A percentile compares a stretch with the other conserved stretches of the same genome.
Conservation (phyloP, 2,329 filamentous ascomycete genomes). For the Trichoderma endophyticum region DNA sequence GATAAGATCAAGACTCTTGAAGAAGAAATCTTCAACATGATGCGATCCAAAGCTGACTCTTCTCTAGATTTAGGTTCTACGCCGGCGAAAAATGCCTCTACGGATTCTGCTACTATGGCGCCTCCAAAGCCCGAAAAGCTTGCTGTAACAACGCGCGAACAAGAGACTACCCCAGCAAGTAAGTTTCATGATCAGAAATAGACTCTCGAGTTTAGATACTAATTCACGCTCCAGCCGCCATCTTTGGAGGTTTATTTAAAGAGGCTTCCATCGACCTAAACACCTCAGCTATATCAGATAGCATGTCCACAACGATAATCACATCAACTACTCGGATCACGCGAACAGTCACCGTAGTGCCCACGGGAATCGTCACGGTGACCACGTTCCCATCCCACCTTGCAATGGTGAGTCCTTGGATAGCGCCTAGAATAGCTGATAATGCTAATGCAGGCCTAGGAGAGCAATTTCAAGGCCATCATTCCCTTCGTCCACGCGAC, state of each 20-base stretch:
- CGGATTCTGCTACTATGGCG: neutral
- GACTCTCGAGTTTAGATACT: neutral
- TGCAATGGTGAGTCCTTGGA: neutral
- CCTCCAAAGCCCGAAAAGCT: neutral
- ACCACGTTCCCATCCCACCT: neutral
- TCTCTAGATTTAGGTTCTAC: neutral
- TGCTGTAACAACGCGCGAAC: neutral
- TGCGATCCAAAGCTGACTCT: constrained; percentile 20
- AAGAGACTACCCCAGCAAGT: neutral
- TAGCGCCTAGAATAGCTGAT: neutral
- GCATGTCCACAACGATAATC: neutral
- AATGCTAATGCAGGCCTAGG: neutral
- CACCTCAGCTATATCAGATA: neutral
- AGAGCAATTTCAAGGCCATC: neutral
- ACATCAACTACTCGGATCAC: constrained; percentile 1
- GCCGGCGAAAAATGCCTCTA: neutral
- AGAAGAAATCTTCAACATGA: constrained; percentile 28
- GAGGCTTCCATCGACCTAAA: neutral
- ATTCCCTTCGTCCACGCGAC: neutral
- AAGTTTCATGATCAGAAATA: neutral
- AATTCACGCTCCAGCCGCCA: neutral
- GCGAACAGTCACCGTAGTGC: neutral
- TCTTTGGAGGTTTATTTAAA: neutral
- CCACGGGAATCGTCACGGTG: neutral
- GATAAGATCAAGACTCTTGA: constrained; percentile 29